Percentiles rank a stretch among this genome's conserved stretches.
Conservation (phyloP, 1,284 basidiomycete genomes). For the Hymenochaete sp. region DNA sequence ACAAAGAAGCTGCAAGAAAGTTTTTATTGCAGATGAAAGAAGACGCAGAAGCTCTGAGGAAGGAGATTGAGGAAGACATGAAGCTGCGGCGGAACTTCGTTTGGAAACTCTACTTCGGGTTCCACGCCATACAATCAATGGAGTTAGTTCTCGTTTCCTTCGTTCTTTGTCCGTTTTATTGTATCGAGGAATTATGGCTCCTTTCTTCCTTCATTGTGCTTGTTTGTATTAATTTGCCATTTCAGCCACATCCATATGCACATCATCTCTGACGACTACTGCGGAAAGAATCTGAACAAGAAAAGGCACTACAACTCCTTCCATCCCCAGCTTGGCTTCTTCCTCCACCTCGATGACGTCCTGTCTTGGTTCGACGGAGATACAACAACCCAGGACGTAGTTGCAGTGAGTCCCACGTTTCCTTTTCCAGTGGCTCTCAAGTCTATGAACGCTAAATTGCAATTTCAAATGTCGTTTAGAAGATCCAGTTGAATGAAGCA, state of each 20-base stretch:
- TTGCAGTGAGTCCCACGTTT: too few relatives aligned
- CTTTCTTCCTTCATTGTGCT: neutral
- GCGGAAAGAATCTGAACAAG: constrained; percentile 67
- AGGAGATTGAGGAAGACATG: constrained; percentile 79
- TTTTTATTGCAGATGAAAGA: constrained; percentile 50
- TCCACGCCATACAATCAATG: constrained; percentile 80
- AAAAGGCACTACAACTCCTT: constrained; percentile 97
- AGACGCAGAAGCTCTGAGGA: constrained; percentile 46
- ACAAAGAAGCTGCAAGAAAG: constrained; percentile 43
- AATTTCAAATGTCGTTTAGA: too few relatives aligned
- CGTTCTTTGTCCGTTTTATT: neutral
- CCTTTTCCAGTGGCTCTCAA: too few relatives aligned
- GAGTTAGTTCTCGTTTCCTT: constrained; percentile 49
- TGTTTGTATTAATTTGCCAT: neutral
- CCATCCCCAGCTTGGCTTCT: constrained; percentile 81
- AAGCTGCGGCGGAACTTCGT: constrained; percentile 62
- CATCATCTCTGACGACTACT: constrained; percentile 78
- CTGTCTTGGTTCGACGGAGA: constrained; percentile 57
- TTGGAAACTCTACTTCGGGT: constrained; percentile 78
- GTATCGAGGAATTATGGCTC: too few relatives aligned
- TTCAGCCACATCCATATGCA: constrained; percentile 80
- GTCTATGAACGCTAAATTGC: too few relatives aligned
- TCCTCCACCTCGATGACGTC: constrained; percentile 71
- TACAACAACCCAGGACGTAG: too few relatives aligned
- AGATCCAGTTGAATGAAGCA: constrained; percentile 39